Evolutionary conservation across 2,329 filamentous ascomycete genomes (phyloP).

Genomic region (Bisporella sp.): DNA sequence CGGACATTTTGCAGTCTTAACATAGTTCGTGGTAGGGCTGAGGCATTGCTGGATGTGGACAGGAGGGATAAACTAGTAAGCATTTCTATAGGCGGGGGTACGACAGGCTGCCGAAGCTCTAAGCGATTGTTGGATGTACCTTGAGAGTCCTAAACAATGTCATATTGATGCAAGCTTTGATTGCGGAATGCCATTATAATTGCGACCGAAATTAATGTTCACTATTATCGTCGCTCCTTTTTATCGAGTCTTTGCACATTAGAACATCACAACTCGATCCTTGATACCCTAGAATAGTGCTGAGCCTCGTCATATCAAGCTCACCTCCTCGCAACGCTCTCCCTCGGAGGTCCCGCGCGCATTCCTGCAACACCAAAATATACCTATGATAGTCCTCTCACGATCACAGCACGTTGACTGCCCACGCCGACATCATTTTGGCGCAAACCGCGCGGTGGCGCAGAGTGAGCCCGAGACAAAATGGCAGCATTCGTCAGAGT

Average conservation of each 20-base stretch:
- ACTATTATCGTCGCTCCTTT: too few species aligned
- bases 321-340: background rate
- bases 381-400: constrained; percentile 14
- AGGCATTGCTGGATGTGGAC: too few species aligned
- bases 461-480: constrained; percentile 29
- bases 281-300: constrained; percentile 6
- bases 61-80: too few species aligned
- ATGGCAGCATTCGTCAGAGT: constrained; percentile 87
- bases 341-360: background rate
- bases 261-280: constrained; percentile 15
- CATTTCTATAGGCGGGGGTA: too few species aligned
- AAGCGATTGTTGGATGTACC: too few species aligned
- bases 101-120: too few species aligned
- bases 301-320: background rate
- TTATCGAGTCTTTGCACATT: too few species aligned
- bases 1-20: constrained; percentile 43
- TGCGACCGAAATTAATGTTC: too few species aligned
- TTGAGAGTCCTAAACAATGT: too few species aligned
- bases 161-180: too few species aligned
- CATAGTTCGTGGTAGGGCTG: too few species aligned
- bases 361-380: constrained; percentile 4
- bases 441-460: constrained; percentile 24
- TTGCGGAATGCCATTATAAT: too few species aligned
- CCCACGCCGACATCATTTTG: constrained; percentile 17
- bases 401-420: constrained; percentile 12